Evolutionary conservation across 1,284 basidiomycete genomes (phyloP), one percentile per base, ranked within the genome.

Genomic region (Ustilago vetiveriae): DNA sequence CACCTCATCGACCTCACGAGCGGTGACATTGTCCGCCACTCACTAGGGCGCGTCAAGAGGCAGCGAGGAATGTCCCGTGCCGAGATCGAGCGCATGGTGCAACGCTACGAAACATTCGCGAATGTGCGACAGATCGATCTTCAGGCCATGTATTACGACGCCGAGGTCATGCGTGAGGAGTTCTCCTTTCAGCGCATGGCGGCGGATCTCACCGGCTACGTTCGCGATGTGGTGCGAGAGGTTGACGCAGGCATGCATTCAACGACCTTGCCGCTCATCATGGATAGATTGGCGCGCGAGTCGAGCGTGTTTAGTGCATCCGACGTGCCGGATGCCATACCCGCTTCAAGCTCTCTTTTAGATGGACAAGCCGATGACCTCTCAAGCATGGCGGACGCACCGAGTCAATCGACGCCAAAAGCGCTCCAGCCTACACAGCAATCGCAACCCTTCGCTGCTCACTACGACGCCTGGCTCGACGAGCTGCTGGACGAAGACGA

Each of bases 181-280:
- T 74, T 69, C 27, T 62, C 66, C 3, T 63, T 62, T 26, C 52
- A 48, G 4, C 32, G 40, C 33, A 69, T 70, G 62, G 37, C 62
- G 1, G 58, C 63, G 27, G 71, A 74, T 23, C 59, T 74, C 11
- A 67, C 68, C 1, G 54, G 63, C 30, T 71, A 71, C 45, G 58
- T 71, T 2, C 37, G 55, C 3, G 68, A 66, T 33, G 68, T 71
- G 10, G 68, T 71, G 14, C 54, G 68, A n/a, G 68, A 71, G 26
- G 68, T 67, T 17, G 68, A 71, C 51, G 58, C 47, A 2, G 63
- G 58, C 10, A 66, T 71, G 62, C 63, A 62, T 14, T 71, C 68
- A 10, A 58, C 62, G 10, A 63, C 63, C 4, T 32, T 71, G 13
- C 62, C 62, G 22, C 58, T 58, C 17, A 67, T 71, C 51, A 66